Evolutionary conservation across 129 eudicot species (phyloP), one percentile per base, ranked within the genome.

Genomic region (Chrysanthemum seticuspe): DNA sequence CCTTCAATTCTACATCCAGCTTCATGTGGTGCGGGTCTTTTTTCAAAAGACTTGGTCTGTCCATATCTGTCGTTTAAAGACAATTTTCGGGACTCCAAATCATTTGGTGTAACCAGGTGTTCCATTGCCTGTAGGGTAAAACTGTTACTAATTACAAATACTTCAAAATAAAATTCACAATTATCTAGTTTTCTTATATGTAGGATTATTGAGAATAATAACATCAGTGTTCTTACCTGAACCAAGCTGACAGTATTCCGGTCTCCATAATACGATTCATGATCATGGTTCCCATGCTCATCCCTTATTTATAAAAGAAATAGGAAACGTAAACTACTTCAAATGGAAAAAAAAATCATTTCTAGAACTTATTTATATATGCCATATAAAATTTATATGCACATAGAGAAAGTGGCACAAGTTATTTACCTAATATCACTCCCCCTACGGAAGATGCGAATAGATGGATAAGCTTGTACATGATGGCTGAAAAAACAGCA

Each of bases 1-100:
- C 98, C 98, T 85, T 92, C 98, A 44, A 92, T 70, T 71, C 96
- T 92, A 74, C 98, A 92, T 40, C 98, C 96, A 81, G 88, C 96
- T 27, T 91, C 54, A 51, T 64, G 70, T 72, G 96, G 95, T 63
- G 96, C 89, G 27, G 96, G 96, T 72, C 82, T 78, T 40, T 7
- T 40, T 6, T 6, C 10, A 40, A 0, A 60, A 68, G 16, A 81
- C 74, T 89, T 2, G 62, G 23, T 59, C 72, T 70, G 55, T 78
- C 79, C 21, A 67, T 61, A 5, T 40, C 14, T 13, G 18, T 57
- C 74, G 45, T 14, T 69, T 10, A 77, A 61, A 72, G 83, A 85
- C 13, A 69, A 71, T 52, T 44, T 76, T 29, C 77, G 83, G 11
- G 85, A 44, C 36, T 76, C 81, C 63, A 75, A 2, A 3, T 85